Base-by-base conservation (phyloP, 2,329 filamentous ascomycete species). In the Cylindrodendrum hubeiense region DNA sequence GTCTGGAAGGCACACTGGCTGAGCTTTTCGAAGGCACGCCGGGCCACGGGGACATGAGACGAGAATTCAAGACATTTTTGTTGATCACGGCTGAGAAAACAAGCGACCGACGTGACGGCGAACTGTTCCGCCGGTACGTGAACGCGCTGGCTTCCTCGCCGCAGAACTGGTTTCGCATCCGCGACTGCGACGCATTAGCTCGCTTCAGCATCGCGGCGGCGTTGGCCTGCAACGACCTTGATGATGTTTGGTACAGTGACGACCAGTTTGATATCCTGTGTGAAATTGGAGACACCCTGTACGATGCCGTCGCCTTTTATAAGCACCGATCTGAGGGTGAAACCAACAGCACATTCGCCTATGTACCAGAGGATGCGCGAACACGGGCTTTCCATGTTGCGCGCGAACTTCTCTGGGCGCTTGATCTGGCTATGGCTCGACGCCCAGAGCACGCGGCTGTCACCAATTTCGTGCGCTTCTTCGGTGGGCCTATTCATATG, bases 401-500 rank as follows among this genome's bases (percentile, higher is more conserved):
- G 8, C 68, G 78, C 22, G 75, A 79, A 71, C 33, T 77, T 10
- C 72, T 79, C 2, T 79, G 76, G 77, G 76, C 74, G 7, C 58
- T 79, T 24, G 77, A 80, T 39, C 70, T 67, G 3, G 71, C 57
- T 2, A 76, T 61, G 61, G 70, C 69, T 9, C 22, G 37, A 2
- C 21, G 53, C 13, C 50, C 62, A 12, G 41, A 49, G 21, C 22
- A 47, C 50, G 63, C 47, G 9, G 9, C 37, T 39, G 49, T 70
- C 33, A 56, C 70, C 30, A 75, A 75, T 61, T 74, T 79, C 39
- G 7, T 77, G 7, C 74, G 77, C 1, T 63, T 67, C 26, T 75
- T 78, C 33, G 76, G 76, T 9, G 77, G 77, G 3, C 74, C 77
- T 1, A 70, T 78, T 26, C 76, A 79, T 44, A 73, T 79, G 69